Evolutionary conservation across 2,329 filamentous ascomycete species (phyloP).

Genomic region (Calonectria pseudoreteaudii): DNA sequence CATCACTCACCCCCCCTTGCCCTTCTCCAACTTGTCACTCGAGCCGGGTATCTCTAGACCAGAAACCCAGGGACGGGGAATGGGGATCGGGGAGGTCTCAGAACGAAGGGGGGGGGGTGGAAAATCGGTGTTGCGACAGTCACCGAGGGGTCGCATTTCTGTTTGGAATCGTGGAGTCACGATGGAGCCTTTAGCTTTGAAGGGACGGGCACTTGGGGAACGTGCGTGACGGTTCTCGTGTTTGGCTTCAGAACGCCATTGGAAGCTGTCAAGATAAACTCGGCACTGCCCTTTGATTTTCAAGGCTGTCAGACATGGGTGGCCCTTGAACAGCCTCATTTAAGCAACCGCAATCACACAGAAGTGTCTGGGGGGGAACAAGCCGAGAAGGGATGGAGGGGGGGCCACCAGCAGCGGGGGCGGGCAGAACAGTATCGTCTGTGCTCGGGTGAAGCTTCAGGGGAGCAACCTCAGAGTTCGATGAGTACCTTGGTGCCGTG

Average conservation of each 20-base stretch:
- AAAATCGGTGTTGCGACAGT: not conserved
- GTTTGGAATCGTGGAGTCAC: conserved; percentile 2
- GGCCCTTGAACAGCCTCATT: conserved; percentile 11
- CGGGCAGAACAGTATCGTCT: not conserved
- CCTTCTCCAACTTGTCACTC: not conserved
- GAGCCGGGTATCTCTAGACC: not conserved
- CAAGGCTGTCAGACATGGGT: conserved; percentile 16
- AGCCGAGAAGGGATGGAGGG: not conserved
- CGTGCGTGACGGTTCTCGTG: not conserved
- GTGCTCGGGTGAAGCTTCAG: conserved; percentile 15
- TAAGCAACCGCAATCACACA: conserved; percentile 7
- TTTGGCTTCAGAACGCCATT: not conserved
- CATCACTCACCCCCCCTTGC: not conserved
- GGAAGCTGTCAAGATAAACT: conserved; percentile 18
- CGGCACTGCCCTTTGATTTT: conserved; percentile 16
- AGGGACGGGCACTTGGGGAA: not conserved
- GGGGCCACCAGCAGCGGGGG: not conserved
- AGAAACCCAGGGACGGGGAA: not conserved
- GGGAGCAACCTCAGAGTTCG: not conserved
- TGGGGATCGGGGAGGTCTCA: not conserved
- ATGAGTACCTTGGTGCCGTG: not conserved
- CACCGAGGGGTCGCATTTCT: not conserved
- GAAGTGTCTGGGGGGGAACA: not conserved
- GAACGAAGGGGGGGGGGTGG: not conserved
- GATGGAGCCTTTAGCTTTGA: conserved; percentile 3